Evolutionary conservation across 1,139 yeast genomes (phyloP), one percentile per base, ranked within the genome.

Genomic region (Geotrichum candidum): DNA sequence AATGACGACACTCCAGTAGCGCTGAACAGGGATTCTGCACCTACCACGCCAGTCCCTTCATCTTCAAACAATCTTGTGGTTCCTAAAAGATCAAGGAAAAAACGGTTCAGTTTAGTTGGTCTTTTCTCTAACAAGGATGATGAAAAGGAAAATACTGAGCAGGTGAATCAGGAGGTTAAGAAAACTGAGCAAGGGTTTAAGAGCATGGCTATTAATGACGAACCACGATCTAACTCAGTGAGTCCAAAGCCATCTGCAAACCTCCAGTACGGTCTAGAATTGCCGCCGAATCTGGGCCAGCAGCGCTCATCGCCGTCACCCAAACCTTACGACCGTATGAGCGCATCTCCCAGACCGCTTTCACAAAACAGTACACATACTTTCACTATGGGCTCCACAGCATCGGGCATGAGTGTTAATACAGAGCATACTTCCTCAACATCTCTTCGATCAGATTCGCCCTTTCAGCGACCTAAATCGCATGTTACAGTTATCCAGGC

Each of bases 101-200:
- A 56, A 53, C 52, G 58, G 18, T 56, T 56, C 23, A 56, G 58
- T 45, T 29, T 56, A 10, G 31, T 33, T 23, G 54, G 54, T 22
- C 45, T 56, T 27, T 56, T 52, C 22, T 56, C 53, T 2, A 50
- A 5, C 23, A 25, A 48, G 54, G 38, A 22, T 6, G 48, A 41
- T 7, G 48, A 41, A 41, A 41, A 41, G 48, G 22, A n/a, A n/a
- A n/a, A 7, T 41, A 15, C 7, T 6, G 48, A 41, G 5, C 22
- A 41, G 22, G 10, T 18, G 22, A n/a, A 41, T 41, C 48, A 41
- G n/a, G 48, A 41, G 22, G 22, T 41, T 3, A 18, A n/a, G 5
- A 41, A 15, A 7, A 9, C 48, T n/a, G 48, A 41, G 48, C 48
- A 41, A 41, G 13, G 48, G 22, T n/a, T 41, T n/a, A 41, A 41